Percentiles rank a stretch among this genome's conserved stretches.
phyloP scores from a whole-genome alignment of 2,329 filamentous ascomycete genomes.

The Pseudocercospora vitis region DNA sequence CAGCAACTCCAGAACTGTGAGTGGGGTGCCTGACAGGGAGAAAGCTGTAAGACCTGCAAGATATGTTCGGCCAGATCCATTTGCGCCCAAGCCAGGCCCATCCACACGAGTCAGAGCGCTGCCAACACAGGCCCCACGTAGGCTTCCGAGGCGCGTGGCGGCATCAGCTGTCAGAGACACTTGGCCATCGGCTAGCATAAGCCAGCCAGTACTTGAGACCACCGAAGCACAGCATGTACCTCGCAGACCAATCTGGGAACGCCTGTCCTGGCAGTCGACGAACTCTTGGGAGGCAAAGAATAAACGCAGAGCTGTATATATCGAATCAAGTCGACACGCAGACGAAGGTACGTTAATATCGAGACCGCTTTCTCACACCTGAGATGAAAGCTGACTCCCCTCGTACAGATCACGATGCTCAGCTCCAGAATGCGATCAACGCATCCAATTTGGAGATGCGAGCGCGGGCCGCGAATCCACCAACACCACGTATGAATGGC shows the following conservation, averaged over 20 bases:
- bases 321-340: background rate
- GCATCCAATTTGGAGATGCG: constrained; percentile 4
- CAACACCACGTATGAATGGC: background rate
- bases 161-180: background rate
- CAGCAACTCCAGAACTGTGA: background rate
- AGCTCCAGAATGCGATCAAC: background rate
- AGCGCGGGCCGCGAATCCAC: constrained; percentile 4
- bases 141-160: background rate
- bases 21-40: background rate
- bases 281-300: background rate
- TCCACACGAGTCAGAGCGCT: constrained; percentile 6
- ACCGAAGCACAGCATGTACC: background rate
- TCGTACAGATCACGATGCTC: background rate
- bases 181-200: background rate
- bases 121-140: background rate
- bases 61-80: constrained; percentile 13
- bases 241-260: background rate
- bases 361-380: background rate
- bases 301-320: background rate
- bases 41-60: background rate
- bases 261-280: background rate
- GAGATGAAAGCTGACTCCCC: background rate
- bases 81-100: constrained; percentile 11
- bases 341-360: background rate
- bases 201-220: background rate